Percentiles rank a stretch among this genome's conserved stretches.
Conservation (phyloP, 306 rosid species). For the Spatholobus suberectus region DNA sequence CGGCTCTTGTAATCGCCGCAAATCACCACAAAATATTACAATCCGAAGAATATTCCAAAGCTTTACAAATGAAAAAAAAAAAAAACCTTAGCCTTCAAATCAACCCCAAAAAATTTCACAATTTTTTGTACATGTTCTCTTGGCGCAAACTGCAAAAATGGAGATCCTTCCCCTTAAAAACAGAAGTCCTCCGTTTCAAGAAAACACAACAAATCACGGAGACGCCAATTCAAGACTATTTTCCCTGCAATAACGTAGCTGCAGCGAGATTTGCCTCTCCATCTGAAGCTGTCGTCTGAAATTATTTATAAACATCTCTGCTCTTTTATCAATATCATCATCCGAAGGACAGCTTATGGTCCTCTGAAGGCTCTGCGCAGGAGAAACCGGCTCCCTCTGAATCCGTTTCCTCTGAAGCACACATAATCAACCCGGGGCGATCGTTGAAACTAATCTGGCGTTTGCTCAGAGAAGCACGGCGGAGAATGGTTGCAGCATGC, state of each 20-base stretch:
- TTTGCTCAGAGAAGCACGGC: constrained; percentile 41
- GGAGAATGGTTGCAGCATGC: constrained; percentile 57
- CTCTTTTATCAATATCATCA: constrained; percentile 73
- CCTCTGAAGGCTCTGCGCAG: constrained; percentile 54
- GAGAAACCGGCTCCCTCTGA: constrained; percentile 43
- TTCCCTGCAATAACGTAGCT: constrained; percentile 60
- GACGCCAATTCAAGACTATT: constrained; percentile 49
- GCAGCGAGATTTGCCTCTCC: constrained; percentile 78
- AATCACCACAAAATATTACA: neutral
- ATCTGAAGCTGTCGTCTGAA: constrained; percentile 74
- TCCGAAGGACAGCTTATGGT: constrained; percentile 65
- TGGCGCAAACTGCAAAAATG: neutral
- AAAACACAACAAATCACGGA: constrained; percentile 21
- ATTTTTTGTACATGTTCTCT: neutral
- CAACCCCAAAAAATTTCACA: neutral
- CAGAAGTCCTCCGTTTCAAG: constrained; percentile 29
- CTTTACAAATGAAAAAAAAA: neutral
- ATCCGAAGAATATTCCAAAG: constrained; percentile 17
- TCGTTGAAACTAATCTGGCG: constrained; percentile 61
- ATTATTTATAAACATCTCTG: constrained; percentile 75
- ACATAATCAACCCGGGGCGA: constrained; percentile 55
- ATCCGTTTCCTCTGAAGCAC: constrained; percentile 23
- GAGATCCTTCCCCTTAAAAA: constrained; percentile 11
- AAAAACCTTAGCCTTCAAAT: neutral
- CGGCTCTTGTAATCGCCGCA: neutral